A percentile compares a stretch with the other conserved stretches of the same genome.
Conservation (phyloP, 768 basidiomycete genomes). For the Serendipita sp. region DNA sequence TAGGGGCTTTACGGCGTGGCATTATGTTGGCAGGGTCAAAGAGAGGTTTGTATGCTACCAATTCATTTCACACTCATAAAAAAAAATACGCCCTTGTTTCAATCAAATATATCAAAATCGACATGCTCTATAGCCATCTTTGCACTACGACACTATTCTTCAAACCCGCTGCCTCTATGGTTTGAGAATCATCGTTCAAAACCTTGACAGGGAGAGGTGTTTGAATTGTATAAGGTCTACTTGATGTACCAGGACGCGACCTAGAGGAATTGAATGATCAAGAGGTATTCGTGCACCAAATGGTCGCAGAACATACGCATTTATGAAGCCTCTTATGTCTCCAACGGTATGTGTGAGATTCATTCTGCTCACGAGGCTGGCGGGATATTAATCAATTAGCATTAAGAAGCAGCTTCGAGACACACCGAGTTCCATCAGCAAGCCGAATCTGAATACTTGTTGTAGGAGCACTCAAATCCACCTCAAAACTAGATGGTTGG, state of each 20-base stretch:
- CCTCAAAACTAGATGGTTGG: constrained; percentile 39
- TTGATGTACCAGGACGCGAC: constrained; percentile 49
- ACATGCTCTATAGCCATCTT: constrained; percentile 36
- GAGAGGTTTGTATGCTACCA: not conserved
- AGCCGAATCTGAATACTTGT: constrained; percentile 84
- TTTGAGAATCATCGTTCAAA: constrained; percentile 45
- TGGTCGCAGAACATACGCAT: constrained; percentile 46
- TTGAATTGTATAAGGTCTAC: constrained; percentile 56
- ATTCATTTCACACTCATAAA: not conserved
- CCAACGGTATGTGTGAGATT: constrained; percentile 81
- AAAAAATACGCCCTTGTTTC: not conserved
- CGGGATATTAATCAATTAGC: not conserved
- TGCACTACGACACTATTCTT: constrained; percentile 77
- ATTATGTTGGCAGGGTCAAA: not conserved
- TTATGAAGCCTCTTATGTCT: constrained; percentile 76
- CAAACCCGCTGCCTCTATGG: constrained; percentile 57
- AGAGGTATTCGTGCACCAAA: not conserved
- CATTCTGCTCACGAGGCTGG: constrained; percentile 68
- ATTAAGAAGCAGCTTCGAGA: not conserved
- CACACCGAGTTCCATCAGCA: constrained; percentile 75
- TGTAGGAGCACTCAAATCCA: constrained; percentile 66
- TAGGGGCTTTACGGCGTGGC: not conserved
- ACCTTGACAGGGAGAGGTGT: constrained; percentile 78
- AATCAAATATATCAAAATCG: not conserved
- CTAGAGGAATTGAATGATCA: constrained; percentile 22